Conservation (phyloP, 2,329 filamentous ascomycete genomes). For the Fusarium bulbicola region DNA sequence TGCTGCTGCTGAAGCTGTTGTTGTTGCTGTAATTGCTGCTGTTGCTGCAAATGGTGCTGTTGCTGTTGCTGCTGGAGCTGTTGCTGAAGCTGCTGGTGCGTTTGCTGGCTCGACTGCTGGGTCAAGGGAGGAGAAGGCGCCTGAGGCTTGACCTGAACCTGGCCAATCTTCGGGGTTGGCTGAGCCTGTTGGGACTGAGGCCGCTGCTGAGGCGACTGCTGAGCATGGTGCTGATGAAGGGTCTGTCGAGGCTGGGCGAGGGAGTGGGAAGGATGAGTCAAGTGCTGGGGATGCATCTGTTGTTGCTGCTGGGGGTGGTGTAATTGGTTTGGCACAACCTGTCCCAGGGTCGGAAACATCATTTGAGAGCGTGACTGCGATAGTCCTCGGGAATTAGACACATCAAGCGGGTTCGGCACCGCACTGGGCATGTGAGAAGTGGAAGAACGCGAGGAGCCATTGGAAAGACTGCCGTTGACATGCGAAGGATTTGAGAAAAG, state of each 20-base stretch:
- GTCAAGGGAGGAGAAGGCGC: constrained; percentile 46
- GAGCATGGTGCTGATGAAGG: constrained; percentile 42
- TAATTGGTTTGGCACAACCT: constrained; percentile 55
- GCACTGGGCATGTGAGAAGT: constrained; percentile 59
- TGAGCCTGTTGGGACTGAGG: constrained; percentile 51
- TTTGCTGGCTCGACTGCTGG: constrained; percentile 41
- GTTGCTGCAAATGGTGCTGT: constrained; percentile 41
- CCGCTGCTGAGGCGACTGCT: constrained; percentile 46
- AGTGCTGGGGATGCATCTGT: constrained; percentile 47
- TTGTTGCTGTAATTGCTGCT: constrained; percentile 44
- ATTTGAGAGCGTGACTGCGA: constrained; percentile 57
- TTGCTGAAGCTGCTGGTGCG: constrained; percentile 42
- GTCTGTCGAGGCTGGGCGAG: constrained; percentile 41
- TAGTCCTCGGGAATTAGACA: constrained; percentile 55
- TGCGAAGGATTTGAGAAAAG: constrained; percentile 60
- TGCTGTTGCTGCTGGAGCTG: constrained; percentile 43
- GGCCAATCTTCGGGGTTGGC: constrained; percentile 44
- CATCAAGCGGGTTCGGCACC: constrained; percentile 58
- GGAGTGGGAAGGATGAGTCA: constrained; percentile 42
- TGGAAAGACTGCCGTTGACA: constrained; percentile 58
- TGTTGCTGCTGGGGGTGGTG: constrained; percentile 55
- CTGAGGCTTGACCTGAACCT: constrained; percentile 46
- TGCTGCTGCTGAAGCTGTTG: constrained; percentile 41
- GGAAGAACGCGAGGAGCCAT: constrained; percentile 56
- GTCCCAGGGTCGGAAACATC: constrained; percentile 49